Base-by-base conservation (phyloP, 2,329 filamentous ascomycete genomes). In the Domatiomyces globalis region DNA sequence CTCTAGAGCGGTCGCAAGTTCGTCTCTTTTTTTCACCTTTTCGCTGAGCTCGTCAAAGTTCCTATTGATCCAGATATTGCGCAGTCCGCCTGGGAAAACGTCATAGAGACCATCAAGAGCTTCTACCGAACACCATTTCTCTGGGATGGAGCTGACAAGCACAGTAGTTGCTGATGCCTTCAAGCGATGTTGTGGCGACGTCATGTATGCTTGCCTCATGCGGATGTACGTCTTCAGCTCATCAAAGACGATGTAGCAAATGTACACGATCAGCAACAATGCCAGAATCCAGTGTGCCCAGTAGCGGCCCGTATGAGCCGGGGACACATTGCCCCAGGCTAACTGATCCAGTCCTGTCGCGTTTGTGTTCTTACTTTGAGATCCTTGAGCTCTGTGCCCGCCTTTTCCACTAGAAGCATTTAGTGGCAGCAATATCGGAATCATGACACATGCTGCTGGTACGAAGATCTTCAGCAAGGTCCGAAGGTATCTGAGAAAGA, bases 51-150 rank as follows among this genome's bases (percentile, higher is more conserved):
- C 77, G 44, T 89, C 86, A 58, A 87, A 83, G 63, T 98, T 86
- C 55, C 90, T 80, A 54, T 95, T 98, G 61, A 98, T 82, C 89
- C 90, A 98, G 46, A 98, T 85, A 60, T 96, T 96, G 54, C 87
- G 80, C 63, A 98, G 84, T 27, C 92, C 92, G 18, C 92, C 92
- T 0, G 92, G 92, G 60, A 95, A 96, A 1, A 96, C 89, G 65
- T 98, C 92, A 62, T 94, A 98, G 0, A 98, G 73, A 0, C 84
- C 84, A 52, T 81, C 77, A 4, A 98, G 75, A 0, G 87, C 86
- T 45, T 94, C 82, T 47, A 87, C 78, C 1, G 79, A 87, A 6
- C 94, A 79, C 92, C 92, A 98, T 63, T 94, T 94, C 43, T 78
- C 73, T 1, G 92, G 92, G 49, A 98, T 95, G 9, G 84, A 84